Conservation (phyloP, 345 rosid genomes). For the Syzygium jambos region DNA sequence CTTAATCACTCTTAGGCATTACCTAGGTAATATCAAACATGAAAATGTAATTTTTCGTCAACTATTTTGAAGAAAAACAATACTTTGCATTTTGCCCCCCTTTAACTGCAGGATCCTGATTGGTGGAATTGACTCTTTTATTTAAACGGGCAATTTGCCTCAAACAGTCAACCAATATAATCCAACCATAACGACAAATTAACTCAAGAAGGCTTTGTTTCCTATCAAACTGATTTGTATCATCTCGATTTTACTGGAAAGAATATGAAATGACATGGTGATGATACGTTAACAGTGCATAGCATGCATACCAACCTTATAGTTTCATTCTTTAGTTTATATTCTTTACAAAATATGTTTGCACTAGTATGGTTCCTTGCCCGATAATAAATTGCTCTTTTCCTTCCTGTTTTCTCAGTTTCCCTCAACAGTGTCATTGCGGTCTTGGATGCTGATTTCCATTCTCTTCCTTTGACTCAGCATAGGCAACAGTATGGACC, state of each 20-base stretch:
- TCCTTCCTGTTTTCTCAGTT: conserved; percentile 49
- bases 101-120: not conserved
- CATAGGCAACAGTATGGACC: conserved; percentile 98
- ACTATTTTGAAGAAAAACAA: not conserved
- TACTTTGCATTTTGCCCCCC: not conserved
- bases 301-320: not conserved
- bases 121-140: not conserved
- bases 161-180: not conserved
- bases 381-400: not conserved
- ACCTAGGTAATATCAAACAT: not conserved
- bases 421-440: conserved; percentile 95
- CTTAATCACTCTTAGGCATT: not conserved
- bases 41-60: not conserved
- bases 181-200: not conserved
- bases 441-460: conserved; percentile 97
- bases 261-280: not conserved
- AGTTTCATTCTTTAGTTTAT: not conserved
- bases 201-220: not conserved
- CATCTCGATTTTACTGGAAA: not conserved
- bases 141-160: not conserved
- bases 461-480: conserved; percentile 88
- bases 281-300: not conserved
- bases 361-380: not conserved
- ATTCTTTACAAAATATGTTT: not conserved
- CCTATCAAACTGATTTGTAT: not conserved